Conservation (phyloP, 1,284 basidiomycete species). For the Malassezia globosa region DNA sequence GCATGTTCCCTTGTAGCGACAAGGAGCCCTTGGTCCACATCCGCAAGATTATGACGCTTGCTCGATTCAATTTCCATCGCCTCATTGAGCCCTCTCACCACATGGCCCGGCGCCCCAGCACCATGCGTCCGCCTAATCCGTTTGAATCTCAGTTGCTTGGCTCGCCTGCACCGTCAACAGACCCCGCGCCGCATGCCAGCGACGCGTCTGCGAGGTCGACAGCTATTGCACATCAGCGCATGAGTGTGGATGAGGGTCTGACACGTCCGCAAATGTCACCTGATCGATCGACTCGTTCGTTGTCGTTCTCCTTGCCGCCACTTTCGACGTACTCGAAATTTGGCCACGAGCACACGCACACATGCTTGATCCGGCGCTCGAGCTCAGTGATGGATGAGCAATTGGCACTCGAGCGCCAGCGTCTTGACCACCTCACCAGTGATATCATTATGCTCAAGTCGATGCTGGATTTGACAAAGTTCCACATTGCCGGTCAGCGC, state of each 20-base stretch:
- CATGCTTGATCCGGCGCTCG: constrained; percentile 55
- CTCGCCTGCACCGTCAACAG: neutral
- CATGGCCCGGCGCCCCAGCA: neutral
- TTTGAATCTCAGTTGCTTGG: neutral
- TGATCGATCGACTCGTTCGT: too few species aligned
- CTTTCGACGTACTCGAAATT: constrained; percentile 57
- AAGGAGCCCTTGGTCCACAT: constrained; percentile 53
- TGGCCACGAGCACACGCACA: constrained; percentile 72
- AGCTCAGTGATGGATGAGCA: constrained; percentile 49
- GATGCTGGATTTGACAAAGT: neutral
- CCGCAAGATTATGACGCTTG: constrained; percentile 63
- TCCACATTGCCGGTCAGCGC: too few species aligned
- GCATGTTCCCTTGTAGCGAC: constrained; percentile 51
- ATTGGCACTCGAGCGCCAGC: constrained; percentile 53
- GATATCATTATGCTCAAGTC: constrained; percentile 26
- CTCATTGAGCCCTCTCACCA: constrained; percentile 46
- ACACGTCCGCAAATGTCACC: neutral
- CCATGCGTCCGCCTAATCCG: neutral
- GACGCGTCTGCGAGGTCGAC: too few species aligned
- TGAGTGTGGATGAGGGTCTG: constrained; percentile 4
- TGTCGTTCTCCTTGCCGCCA: neutral
- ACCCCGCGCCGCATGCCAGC: neutral
- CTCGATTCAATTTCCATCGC: constrained; percentile 65
- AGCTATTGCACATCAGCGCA: too few species aligned
- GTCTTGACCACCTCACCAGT: constrained; percentile 44